A percentile compares a stretch with the other conserved stretches of the same genome.
Conservation (phyloP, 345 rosid species). For the Litchi chinensis region DNA sequence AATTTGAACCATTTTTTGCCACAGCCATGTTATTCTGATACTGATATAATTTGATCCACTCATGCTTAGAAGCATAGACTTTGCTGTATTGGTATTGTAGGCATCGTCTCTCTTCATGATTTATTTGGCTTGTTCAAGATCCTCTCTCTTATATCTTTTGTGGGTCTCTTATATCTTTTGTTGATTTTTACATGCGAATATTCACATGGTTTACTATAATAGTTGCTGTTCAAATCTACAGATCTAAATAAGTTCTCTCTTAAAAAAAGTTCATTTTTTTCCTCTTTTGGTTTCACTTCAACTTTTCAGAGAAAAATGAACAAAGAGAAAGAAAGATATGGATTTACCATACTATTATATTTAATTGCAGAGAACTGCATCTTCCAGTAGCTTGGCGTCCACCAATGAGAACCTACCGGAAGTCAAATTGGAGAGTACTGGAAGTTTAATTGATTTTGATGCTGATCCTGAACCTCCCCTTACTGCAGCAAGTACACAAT, state of each 20-base stretch:
- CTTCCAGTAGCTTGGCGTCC: constrained; percentile 70
- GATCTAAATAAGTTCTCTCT: not conserved
- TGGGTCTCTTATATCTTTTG: not conserved
- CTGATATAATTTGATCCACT: not conserved
- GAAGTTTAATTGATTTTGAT: constrained; percentile 93
- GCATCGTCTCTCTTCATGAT: not conserved
- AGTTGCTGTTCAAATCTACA: not conserved
- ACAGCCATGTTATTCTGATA: not conserved
- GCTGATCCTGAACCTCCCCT: constrained; percentile 71
- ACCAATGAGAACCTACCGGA: constrained; percentile 61
- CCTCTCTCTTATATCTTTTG: not conserved
- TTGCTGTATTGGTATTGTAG: not conserved
- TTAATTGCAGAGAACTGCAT: constrained; percentile 64
- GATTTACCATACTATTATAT: constrained; percentile 25
- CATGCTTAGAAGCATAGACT: not conserved
- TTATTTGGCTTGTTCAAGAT: not conserved
- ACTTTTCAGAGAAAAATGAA: constrained; percentile 1
- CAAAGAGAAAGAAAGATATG: constrained; percentile 8
- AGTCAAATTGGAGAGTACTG: constrained; percentile 57
- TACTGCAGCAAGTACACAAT: constrained; percentile 41
- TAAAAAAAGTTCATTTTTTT: not conserved
- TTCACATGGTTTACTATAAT: not conserved
- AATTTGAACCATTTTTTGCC: not conserved
- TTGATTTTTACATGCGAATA: not conserved
- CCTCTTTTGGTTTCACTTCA: not conserved